Evolutionary conservation across 2,329 filamentous ascomycete genomes (phyloP).

Genomic region (Colletotrichum orbiculare): DNA sequence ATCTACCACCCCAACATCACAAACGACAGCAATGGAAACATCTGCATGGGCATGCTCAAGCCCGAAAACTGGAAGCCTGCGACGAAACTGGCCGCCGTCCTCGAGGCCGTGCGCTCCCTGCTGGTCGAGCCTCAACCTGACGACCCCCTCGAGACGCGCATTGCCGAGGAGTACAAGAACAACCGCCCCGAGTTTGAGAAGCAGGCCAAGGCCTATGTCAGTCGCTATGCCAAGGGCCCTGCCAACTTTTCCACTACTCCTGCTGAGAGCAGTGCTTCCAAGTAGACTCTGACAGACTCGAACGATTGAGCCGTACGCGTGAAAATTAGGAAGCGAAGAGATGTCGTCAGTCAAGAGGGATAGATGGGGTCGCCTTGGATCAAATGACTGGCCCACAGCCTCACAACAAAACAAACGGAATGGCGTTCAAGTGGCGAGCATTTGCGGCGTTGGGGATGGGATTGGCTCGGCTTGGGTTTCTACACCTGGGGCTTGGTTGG

Average conservation of each 20-base stretch:
- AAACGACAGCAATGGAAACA: slow-evolving; percentile 84
- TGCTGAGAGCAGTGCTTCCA: no score
- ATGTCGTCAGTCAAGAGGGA: neutral
- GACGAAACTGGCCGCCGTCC: slow-evolving; percentile 78
- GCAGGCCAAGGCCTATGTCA: slow-evolving; percentile 78
- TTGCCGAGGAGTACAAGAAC: slow-evolving; percentile 84
- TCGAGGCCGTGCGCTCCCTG: slow-evolving; percentile 80
- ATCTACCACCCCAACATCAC: slow-evolving; percentile 97
- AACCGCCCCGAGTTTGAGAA: slow-evolving; percentile 78
- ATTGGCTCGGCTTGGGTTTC: neutral
- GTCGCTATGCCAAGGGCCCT: slow-evolving; percentile 71
- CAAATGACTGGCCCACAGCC: neutral
- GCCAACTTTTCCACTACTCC: slow-evolving; percentile 46
- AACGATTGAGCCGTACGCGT: neutral
- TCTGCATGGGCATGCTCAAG: slow-evolving; percentile 88
- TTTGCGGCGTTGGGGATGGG: slow-evolving; percentile 19
- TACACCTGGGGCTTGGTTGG: neutral
- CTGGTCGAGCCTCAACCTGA: slow-evolving; percentile 86
- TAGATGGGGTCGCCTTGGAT: neutral
- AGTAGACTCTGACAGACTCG: no score
- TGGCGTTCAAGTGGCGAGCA: slow-evolving; percentile 7
- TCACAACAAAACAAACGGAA: slow-evolving; percentile 1
- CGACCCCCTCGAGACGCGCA: slow-evolving; percentile 86
- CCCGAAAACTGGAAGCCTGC: slow-evolving; percentile 92
- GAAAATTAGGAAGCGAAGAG: neutral